These are phyloP conservation scores for Calonectria henricotiae DNA, from an alignment of 2,329 filamentous ascomycete genomes.

Conservation along the genomic window DNA sequence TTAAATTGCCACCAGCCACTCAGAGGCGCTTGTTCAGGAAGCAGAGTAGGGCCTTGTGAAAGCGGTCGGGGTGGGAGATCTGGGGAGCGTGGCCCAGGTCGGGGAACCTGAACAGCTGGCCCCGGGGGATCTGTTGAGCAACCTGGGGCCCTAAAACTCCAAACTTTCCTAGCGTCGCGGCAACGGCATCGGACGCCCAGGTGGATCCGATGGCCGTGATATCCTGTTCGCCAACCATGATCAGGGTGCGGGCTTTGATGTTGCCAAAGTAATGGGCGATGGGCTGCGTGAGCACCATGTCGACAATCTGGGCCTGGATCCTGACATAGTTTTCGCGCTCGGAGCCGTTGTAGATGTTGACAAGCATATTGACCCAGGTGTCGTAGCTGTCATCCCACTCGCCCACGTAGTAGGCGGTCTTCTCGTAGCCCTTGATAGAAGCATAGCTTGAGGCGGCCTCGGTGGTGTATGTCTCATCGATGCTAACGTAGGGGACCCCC, in stretches of 20 bases:
- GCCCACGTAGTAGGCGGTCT: conserved; percentile 66
- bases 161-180: conserved; percentile 66
- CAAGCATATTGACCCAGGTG: conserved; percentile 71
- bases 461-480: conserved; percentile 59
- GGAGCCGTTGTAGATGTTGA: conserved; percentile 67
- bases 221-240: conserved; percentile 69
- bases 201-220: conserved; percentile 71
- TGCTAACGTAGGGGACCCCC: conserved; percentile 65
- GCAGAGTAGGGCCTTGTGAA: conserved; percentile 64
- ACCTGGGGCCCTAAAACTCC: conserved; percentile 66
- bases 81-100: conserved; percentile 70
- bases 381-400: conserved; percentile 68
- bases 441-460: conserved; percentile 63
- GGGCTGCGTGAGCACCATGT: conserved; percentile 70
- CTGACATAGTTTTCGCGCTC: conserved; percentile 62
- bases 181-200: conserved; percentile 65
- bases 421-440: conserved; percentile 65
- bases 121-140: conserved; percentile 62
- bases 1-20: background rate
- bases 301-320: conserved; percentile 68
- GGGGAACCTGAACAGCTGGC: conserved; percentile 64
- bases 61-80: conserved; percentile 66
- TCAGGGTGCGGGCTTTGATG: conserved; percentile 63
- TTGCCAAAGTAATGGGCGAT: conserved; percentile 67
- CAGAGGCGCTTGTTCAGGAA: conserved; percentile 58